A percentile compares a stretch with the other conserved stretches of the same genome.
These are phyloP conservation scores for Cadophora gregata DNA, from an alignment of 2,329 filamentous ascomycete genomes.

Conservation along the genomic window DNA sequence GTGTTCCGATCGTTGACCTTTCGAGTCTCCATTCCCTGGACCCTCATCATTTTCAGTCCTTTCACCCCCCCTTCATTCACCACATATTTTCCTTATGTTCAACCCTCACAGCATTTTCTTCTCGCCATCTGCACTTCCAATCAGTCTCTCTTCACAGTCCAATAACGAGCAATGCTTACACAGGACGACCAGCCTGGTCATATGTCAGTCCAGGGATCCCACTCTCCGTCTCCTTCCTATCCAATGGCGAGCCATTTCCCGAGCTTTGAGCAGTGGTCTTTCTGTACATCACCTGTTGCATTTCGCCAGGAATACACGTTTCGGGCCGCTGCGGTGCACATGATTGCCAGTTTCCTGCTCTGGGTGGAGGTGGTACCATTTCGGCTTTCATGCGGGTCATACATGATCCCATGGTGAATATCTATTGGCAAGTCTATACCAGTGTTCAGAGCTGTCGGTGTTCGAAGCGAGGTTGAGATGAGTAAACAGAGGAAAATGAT, in stretches of 20 bases:
- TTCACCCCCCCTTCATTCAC: neutral
- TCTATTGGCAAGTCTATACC: neutral
- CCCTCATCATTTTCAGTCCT: neutral
- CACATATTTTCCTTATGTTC: slow-evolving; percentile 23
- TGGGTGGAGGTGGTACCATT: slow-evolving; percentile 20
- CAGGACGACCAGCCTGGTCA: slow-evolving; percentile 35
- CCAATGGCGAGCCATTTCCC: slow-evolving; percentile 22
- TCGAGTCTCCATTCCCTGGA: neutral
- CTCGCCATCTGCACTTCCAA: slow-evolving; percentile 26
- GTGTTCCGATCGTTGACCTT: neutral
- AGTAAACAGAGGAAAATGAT: slow-evolving; percentile 1
- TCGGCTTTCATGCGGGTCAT: slow-evolving; percentile 23
- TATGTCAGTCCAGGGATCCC: slow-evolving; percentile 33
- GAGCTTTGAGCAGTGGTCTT: neutral
- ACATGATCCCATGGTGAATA: slow-evolving; percentile 24
- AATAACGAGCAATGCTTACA: slow-evolving; percentile 24
- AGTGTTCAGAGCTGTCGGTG: neutral
- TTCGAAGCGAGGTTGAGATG: slow-evolving; percentile 5
- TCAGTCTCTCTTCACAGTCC: neutral
- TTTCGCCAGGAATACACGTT: neutral
- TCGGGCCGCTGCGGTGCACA: slow-evolving; percentile 20
- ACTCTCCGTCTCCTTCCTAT: slow-evolving; percentile 30
- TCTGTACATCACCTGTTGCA: neutral
- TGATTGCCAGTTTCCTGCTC: slow-evolving; percentile 14
- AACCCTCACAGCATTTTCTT: slow-evolving; percentile 27